A percentile compares a stretch with the other conserved stretches of the same genome.
Conservation (phyloP, 2,329 filamentous ascomycete genomes). For the Ascochyta lentis region DNA sequence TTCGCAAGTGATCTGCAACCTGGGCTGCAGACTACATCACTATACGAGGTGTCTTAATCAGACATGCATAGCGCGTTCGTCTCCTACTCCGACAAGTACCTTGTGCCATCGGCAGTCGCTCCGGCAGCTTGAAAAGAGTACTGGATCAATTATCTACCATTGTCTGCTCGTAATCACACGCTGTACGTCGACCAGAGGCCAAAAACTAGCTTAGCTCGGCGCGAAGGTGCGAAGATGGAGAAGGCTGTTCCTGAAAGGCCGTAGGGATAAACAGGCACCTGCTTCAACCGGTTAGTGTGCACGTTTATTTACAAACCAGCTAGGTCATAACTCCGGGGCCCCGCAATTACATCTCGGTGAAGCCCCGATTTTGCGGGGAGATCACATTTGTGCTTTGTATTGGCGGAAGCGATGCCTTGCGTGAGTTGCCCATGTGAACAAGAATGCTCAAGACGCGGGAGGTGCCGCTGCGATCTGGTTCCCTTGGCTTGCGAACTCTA, state of each 20-base stretch:
- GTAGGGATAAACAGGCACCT: neutral
- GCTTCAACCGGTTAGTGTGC: conserved; percentile 2
- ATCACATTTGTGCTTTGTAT: neutral
- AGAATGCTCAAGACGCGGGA: neutral
- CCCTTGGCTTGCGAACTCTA: neutral
- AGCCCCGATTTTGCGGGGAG: neutral
- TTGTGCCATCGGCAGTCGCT: too few species aligned
- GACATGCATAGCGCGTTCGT: neutral
- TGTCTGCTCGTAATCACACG: too few species aligned
- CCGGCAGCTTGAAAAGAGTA: too few species aligned
- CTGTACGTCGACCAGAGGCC: too few species aligned
- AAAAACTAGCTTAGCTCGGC: too few species aligned
- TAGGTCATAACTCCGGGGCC: conserved; percentile 8
- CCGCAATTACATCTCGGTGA: conserved; percentile 11
- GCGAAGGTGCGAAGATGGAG: too few species aligned
- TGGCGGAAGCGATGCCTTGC: neutral
- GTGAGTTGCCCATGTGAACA: neutral
- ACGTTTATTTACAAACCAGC: neutral
- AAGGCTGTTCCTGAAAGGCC: too few species aligned
- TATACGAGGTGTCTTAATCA: neutral
- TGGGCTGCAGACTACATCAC: neutral
- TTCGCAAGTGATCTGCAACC: neutral
- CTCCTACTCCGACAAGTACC: neutral
- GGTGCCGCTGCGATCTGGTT: neutral
- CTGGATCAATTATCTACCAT: too few species aligned